These are phyloP conservation scores for Endothia cerciana DNA, from an alignment of 2,329 filamentous ascomycete species.

Conservation along the genomic window DNA sequence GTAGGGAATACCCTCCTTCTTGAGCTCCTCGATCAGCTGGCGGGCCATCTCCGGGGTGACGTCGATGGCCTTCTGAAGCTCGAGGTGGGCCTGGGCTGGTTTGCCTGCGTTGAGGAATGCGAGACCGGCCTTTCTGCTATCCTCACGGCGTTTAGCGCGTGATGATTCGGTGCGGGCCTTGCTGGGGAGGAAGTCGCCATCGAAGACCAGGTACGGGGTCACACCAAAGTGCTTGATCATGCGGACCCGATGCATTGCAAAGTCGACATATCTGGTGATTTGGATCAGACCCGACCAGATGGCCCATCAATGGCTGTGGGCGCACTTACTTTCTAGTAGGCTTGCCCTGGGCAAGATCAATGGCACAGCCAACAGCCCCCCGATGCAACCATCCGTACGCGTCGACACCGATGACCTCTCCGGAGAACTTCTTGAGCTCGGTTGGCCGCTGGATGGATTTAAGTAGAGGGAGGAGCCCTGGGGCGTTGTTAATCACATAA, in stretches of 20 bases:
- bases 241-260: slow-evolving; percentile 84
- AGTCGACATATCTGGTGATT: slow-evolving; percentile 78
- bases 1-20: slow-evolving; percentile 77
- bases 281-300: background rate
- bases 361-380: slow-evolving; percentile 85
- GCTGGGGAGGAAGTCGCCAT: slow-evolving; percentile 92
- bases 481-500: slow-evolving; percentile 4
- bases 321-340: slow-evolving; percentile 77
- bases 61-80: slow-evolving; percentile 94
- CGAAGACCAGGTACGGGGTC: slow-evolving; percentile 93
- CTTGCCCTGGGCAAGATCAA: slow-evolving; percentile 86
- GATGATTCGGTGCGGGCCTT: slow-evolving; percentile 86
- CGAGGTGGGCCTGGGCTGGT: slow-evolving; percentile 75
- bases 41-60: slow-evolving; percentile 96
- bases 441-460: slow-evolving; percentile 95
- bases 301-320: background rate
- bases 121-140: slow-evolving; percentile 74
- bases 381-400: slow-evolving; percentile 98
- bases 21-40: slow-evolving; percentile 88
- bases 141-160: slow-evolving; percentile 73
- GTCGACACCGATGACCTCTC: slow-evolving; percentile 91
- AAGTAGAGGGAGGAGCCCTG: slow-evolving; percentile 85
- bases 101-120: slow-evolving; percentile 84
- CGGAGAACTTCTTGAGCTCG: slow-evolving; percentile 83
- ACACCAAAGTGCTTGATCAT: slow-evolving; percentile 95